Conservation (phyloP, 108 stramenopile species). For the Nannochloropsis gaditana region DNA sequence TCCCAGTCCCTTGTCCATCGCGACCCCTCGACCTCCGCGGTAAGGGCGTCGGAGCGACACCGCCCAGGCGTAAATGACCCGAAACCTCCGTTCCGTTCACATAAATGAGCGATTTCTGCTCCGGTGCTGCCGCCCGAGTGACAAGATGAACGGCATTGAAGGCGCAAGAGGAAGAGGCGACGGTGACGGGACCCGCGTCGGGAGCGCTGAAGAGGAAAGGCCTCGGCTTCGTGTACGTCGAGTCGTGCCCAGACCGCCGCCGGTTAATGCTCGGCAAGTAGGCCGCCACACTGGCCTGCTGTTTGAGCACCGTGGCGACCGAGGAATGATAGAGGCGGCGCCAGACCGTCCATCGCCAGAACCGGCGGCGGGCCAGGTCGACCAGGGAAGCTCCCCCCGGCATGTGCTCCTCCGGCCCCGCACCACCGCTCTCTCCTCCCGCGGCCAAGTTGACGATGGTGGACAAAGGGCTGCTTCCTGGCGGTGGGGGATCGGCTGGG, state of each 20-base stretch:
- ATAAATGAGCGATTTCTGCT: constrained; percentile 32
- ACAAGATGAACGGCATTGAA: constrained; percentile 33
- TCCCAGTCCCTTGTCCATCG: background rate
- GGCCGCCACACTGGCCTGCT: background rate
- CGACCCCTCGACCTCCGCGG: background rate
- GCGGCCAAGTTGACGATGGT: background rate
- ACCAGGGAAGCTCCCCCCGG: constrained; percentile 14
- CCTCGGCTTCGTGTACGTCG: background rate
- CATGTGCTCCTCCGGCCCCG: constrained; percentile 8
- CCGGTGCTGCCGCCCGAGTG: constrained; percentile 25
- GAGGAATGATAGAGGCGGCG: background rate
- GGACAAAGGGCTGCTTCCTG: background rate
- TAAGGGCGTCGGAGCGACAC: background rate
- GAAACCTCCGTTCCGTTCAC: constrained; percentile 29
- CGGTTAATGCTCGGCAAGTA: background rate
- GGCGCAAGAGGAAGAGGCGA: background rate
- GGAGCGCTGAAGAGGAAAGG: background rate
- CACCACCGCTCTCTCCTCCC: background rate
- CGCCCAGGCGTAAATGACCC: background rate
- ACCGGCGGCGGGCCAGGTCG: background rate
- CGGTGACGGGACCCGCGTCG: constrained; percentile 22
- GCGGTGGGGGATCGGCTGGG: background rate
- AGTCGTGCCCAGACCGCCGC: background rate
- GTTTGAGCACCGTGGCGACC: background rate
- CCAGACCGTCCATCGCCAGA: background rate